A percentile compares a stretch with the other conserved stretches of the same genome.
Conservation (phyloP, 495 filamentous ascomycete genomes). For the Apiosordaria backusii region DNA sequence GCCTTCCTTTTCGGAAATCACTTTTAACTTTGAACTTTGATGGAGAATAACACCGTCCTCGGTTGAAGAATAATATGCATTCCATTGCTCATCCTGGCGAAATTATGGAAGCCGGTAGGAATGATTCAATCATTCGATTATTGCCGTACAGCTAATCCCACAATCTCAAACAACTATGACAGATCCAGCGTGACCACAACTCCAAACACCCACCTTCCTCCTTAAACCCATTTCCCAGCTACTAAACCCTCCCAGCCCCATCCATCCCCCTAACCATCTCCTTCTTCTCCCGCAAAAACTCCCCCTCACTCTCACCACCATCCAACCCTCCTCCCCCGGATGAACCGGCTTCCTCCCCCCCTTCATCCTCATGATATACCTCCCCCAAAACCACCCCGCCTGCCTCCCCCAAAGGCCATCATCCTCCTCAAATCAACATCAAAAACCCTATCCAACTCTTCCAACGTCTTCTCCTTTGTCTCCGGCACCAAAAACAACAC, state of each 20-base stretch:
- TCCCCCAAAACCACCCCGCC: conserved; percentile 9
- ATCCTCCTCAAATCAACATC: conserved; percentile 1
- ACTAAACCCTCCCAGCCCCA: background rate
- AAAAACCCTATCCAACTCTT: conserved; percentile 61
- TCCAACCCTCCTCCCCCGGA: background rate
- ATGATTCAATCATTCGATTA: too few species aligned
- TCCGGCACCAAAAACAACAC: conserved; percentile 76
- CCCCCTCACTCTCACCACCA: background rate
- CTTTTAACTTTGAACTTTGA: too few species aligned
- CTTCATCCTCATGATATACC: background rate
- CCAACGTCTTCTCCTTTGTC: conserved; percentile 69
- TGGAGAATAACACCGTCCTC: too few species aligned
- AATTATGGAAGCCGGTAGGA: too few species aligned
- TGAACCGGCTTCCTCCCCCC: background rate
- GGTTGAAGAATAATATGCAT: too few species aligned
- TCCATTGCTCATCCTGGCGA: too few species aligned
- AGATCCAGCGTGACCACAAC: too few species aligned
- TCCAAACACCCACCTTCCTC: too few species aligned
- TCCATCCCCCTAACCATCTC: conserved; percentile 4
- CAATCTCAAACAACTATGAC: too few species aligned
- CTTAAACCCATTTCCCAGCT: too few species aligned
- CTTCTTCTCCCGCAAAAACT: conserved; percentile 2
- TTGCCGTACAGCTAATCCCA: too few species aligned
- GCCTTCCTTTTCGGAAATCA: too few species aligned
- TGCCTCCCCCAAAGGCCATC: conserved; percentile 1